Evolutionary conservation across 148 eudicot genomes (phyloP).

Genomic region (Pouteria glomerata): DNA sequence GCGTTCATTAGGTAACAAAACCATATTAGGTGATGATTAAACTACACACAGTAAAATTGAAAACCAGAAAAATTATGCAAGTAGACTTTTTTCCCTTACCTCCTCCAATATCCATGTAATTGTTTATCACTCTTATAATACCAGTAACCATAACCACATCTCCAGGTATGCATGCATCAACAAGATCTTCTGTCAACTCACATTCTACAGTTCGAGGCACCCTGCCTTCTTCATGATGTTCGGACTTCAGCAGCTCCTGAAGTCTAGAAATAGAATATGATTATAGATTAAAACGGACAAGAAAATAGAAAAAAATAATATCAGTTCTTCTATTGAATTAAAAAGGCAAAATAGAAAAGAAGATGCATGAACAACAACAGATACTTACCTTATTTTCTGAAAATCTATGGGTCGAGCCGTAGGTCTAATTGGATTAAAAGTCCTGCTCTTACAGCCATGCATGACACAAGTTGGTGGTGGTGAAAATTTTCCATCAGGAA

Average conservation of each 20-base stretch:
- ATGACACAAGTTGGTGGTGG: constrained; percentile 69
- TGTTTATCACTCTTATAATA: constrained; percentile 86
- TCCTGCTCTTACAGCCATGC: constrained; percentile 78
- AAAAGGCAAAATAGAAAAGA: background rate
- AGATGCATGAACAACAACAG: background rate
- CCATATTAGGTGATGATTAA: background rate
- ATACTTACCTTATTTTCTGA: constrained; percentile 81
- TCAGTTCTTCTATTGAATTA: background rate
- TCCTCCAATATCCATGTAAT: constrained; percentile 99
- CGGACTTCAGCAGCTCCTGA: constrained; percentile 90
- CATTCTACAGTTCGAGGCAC: constrained; percentile 98
- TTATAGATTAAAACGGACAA: background rate
- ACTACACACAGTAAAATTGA: background rate
- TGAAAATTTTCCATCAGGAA: constrained; percentile 96
- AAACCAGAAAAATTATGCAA: background rate
- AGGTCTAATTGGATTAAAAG: constrained; percentile 70
- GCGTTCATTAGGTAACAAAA: background rate
- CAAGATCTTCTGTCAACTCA: constrained; percentile 92
- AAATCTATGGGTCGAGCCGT: constrained; percentile 75
- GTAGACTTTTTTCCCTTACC: constrained; percentile 36
- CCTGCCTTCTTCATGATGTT: constrained; percentile 98
- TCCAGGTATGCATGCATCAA: constrained; percentile 97
- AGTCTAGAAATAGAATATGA: constrained; percentile 35
- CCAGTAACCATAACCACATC: constrained; percentile 94
- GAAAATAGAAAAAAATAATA: too few species aligned